phyloP scores from a whole-genome alignment of 2,329 filamentous ascomycete genomes.

The Hymenoscyphus fraxineus region DNA sequence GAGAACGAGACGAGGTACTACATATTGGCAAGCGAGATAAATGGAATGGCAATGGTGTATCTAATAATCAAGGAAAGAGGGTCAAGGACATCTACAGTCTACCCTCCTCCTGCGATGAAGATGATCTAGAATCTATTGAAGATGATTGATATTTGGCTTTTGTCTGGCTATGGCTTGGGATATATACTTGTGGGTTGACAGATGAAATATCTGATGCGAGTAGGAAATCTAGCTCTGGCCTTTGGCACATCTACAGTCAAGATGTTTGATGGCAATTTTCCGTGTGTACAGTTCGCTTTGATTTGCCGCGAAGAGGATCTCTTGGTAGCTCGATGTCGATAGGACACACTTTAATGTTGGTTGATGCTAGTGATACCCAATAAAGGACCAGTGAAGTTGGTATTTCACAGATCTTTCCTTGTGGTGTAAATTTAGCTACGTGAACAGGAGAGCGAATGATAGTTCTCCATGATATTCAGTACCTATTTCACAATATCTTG shows the following conservation, averaged over 20 bases:
- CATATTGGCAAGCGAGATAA: conserved; percentile 17
- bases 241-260: background rate
- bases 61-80: conserved; percentile 2
- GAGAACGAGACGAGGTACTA: conserved; percentile 7
- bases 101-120: conserved; percentile 13
- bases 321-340: background rate
- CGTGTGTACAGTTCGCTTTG: background rate
- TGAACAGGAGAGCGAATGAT: too few relatives aligned
- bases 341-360: background rate
- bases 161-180: conserved; percentile 1
- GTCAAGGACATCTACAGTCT: conserved; percentile 8
- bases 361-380: background rate
- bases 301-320: background rate
- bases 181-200: background rate
- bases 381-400: background rate
- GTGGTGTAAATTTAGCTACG: too few relatives aligned
- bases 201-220: background rate
- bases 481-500: too few relatives aligned
- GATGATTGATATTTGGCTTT: conserved; percentile 21
- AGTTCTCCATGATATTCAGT: too few relatives aligned
- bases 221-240: conserved; percentile 1
- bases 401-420: too few relatives aligned
- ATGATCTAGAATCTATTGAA: conserved; percentile 24
- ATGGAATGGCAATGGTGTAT: background rate
- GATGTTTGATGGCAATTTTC: background rate